Percentiles rank a stretch among this genome's conserved stretches.
phyloP scores from a whole-genome alignment of 139 green algal species.

The Chlamydomonas sp. region DNA sequence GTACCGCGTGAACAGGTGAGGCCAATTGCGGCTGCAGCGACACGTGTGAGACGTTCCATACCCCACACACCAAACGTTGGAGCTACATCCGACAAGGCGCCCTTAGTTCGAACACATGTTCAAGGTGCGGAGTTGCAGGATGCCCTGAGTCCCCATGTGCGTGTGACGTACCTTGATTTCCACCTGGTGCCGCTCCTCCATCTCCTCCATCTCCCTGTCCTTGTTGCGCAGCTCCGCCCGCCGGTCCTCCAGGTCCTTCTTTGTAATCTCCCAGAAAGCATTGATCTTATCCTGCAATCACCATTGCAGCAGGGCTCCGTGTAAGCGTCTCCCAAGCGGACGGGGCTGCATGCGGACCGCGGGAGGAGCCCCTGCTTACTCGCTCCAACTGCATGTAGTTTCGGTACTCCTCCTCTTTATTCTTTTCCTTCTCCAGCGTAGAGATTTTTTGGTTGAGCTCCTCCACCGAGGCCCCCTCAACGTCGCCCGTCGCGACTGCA shows the following conservation, averaged over 20 bases:
- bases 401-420: constrained; percentile 88
- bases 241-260: constrained; percentile 87
- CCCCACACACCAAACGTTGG: too few species aligned
- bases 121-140: too few species aligned
- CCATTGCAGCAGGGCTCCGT: background rate
- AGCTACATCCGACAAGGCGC: too few species aligned
- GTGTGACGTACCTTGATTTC: constrained; percentile 80
- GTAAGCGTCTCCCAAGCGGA: background rate
- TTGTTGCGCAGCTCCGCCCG: constrained; percentile 87
- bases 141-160: background rate
- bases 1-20: background rate
- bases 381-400: constrained; percentile 95
- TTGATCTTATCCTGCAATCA: constrained; percentile 91
- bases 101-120: too few species aligned
- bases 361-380: constrained; percentile 45
- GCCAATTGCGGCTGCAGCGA: too few species aligned
- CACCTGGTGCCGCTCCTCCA: constrained; percentile 89
- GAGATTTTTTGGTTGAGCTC: constrained; percentile 82
- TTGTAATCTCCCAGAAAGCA: constrained; percentile 93
- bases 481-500: constrained; percentile 59
- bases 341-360: background rate
- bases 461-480: constrained; percentile 76
- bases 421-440: constrained; percentile 87
- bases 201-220: constrained; percentile 90
- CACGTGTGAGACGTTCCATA: too few species aligned